Conservation (phyloP, 2,329 filamentous ascomycete species). For the Spiromastix sp. region DNA sequence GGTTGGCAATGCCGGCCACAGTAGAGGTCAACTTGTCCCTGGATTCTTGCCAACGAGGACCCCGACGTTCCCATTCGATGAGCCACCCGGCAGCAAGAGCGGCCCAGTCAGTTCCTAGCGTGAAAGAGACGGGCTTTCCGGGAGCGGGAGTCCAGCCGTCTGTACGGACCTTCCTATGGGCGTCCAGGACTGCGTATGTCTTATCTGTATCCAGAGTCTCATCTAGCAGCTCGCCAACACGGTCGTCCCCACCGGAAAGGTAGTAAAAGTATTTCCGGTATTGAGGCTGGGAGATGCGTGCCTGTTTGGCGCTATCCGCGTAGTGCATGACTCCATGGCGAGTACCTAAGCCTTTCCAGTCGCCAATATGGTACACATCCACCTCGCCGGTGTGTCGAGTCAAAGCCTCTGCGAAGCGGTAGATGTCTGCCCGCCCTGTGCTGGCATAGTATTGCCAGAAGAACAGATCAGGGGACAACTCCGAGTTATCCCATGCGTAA, state of each 20-base stretch:
- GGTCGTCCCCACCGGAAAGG: conserved; percentile 46
- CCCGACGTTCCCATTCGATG: conserved; percentile 50
- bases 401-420: conserved; percentile 48
- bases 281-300: conserved; percentile 47
- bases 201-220: conserved; percentile 44
- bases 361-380: conserved; percentile 51
- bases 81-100: conserved; percentile 49
- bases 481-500: conserved; percentile 56
- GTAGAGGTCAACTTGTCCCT: conserved; percentile 40
- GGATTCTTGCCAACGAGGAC: conserved; percentile 44
- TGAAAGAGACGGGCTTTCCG: conserved; percentile 36
- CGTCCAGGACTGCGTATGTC: conserved; percentile 45
- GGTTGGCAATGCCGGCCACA: conserved; percentile 40
- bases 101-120: conserved; percentile 50
- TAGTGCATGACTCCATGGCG: conserved; percentile 55
- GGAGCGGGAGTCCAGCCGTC: conserved; percentile 40
- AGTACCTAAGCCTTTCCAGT: conserved; percentile 50
- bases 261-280: conserved; percentile 51
- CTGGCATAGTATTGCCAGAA: conserved; percentile 54
- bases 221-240: conserved; percentile 44
- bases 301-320: conserved; percentile 51
- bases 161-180: conserved; percentile 48
- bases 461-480: conserved; percentile 52
- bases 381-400: conserved; percentile 52
- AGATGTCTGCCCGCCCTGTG: conserved; percentile 48